Base-by-base conservation (phyloP, 164 flowering plant genomes). In the Hamamelis virginiana region DNA sequence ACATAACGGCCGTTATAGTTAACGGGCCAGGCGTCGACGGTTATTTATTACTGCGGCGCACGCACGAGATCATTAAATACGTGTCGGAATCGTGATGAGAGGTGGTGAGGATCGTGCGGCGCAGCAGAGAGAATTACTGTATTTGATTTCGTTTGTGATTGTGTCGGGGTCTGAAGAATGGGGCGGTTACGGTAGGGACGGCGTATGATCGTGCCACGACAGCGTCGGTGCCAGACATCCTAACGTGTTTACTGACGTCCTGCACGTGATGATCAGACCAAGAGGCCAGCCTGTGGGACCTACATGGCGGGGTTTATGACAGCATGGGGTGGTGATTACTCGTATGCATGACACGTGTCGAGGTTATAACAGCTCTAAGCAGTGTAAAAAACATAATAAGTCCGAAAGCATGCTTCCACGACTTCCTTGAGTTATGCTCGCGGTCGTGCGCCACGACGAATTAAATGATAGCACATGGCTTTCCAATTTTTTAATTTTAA, bases 241-340 rank as follows among this genome's bases (percentile, higher is more conserved):
- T 58, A 74, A 76, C 84, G 81, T 81, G 81, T 69, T 78, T 68
- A 60, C 74, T 75, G 83, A 51, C 66, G 53, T 48, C 56, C 48
- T 21, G 64, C 84, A 78, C 73, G 78, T 76, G 77, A 77, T 50
- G 9, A 43, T 22, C 72, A 62, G 69, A 74, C 62, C 27, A 13
- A 4, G 45, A 0, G 68, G 70, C 5, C 19, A 16, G 15, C 50
- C 33, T 41, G 65, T n/a, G 50, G 62, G 45, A 18, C 65, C 71
- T 51, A 27, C 33, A 0, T 62, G 14, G 65, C 22, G 16, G 1
- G 26, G 21, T 18, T 33, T 33, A 2, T 33, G 22, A 22, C 27
- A 41, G 1, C 0, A 28, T 59, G 21, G 16, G 74, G 59, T 60
- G 69, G 64, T 65, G 48, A n/a, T 28, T 14, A 6, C 23, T 25